Percentiles rank a stretch among this genome's conserved stretches.
These are phyloP conservation scores for Dactylellina cionopaga DNA, from an alignment of 2,329 filamentous ascomycete genomes.

Conservation along the genomic window DNA sequence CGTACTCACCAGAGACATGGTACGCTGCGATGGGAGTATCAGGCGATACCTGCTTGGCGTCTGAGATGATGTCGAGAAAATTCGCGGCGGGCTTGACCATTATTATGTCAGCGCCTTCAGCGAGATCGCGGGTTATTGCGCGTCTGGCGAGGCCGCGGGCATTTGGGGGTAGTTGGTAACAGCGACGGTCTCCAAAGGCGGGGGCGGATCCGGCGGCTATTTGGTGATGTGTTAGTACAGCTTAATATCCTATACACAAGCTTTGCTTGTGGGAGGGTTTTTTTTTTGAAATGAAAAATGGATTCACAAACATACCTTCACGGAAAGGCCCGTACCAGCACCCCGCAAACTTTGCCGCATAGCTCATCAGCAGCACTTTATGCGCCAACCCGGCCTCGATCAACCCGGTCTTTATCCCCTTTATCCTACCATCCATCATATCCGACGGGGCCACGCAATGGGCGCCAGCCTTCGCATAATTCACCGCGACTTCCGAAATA, in stretches of 20 bases:
- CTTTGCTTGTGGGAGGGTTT: no score
- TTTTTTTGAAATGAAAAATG: neutral
- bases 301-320: slow-evolving; percentile 67
- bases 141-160: slow-evolving; percentile 90
- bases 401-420: slow-evolving; percentile 96
- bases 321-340: slow-evolving; percentile 97
- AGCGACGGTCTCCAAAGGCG: slow-evolving; percentile 91
- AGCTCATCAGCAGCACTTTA: slow-evolving; percentile 92
- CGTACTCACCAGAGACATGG: slow-evolving; percentile 95
- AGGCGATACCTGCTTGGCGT: slow-evolving; percentile 91
- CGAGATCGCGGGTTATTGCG: slow-evolving; percentile 88
- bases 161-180: slow-evolving; percentile 94
- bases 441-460: slow-evolving; percentile 97
- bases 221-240: neutral
- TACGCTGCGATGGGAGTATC: slow-evolving; percentile 95
- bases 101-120: slow-evolving; percentile 94
- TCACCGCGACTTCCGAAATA: slow-evolving; percentile 95
- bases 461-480: slow-evolving; percentile 93
- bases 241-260: no score
- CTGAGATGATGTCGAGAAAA: slow-evolving; percentile 96
- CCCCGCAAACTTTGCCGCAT: slow-evolving; percentile 96
- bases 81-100: slow-evolving; percentile 98
- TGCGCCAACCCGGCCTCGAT: slow-evolving; percentile 95
- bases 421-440: slow-evolving; percentile 98
- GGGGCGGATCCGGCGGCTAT: slow-evolving; percentile 82